These are phyloP conservation scores for Phialophora verrucosa DNA, from an alignment of 2,329 filamentous ascomycete genomes.

Conservation along the genomic window DNA sequence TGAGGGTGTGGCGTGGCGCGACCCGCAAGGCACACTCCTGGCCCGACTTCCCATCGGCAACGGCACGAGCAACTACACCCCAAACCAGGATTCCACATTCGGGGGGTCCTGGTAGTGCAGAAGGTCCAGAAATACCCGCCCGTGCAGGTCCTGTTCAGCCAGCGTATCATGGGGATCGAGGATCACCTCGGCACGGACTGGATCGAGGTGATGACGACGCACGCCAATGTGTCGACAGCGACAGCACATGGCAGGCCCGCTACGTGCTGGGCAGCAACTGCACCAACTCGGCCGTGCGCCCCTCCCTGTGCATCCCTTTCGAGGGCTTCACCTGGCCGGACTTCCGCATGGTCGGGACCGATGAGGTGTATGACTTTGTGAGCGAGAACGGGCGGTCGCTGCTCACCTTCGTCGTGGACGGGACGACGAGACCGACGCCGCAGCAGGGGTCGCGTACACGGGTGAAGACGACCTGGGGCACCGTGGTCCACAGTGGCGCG, in stretches of 20 bases:
- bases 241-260: slow-evolving; percentile 9
- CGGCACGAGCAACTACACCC: not conserved
- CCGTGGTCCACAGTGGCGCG: not conserved
- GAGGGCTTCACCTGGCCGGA: slow-evolving; percentile 36
- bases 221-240: slow-evolving; percentile 16
- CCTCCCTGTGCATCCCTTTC: slow-evolving; percentile 29
- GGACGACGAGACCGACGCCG: slow-evolving; percentile 31
- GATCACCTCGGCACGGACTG: not conserved
- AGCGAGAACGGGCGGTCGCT: slow-evolving; percentile 22
- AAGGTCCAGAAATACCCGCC: slow-evolving; percentile 22
- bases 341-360: slow-evolving; percentile 31
- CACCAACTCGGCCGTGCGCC: slow-evolving; percentile 23
- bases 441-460: slow-evolving; percentile 26
- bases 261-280: slow-evolving; percentile 31
- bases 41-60: slow-evolving; percentile 18
- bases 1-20: slow-evolving; percentile 29
- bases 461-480: not conserved
- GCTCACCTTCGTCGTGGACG: slow-evolving; percentile 32
- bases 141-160: slow-evolving; percentile 24
- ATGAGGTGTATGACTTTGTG: slow-evolving; percentile 35
- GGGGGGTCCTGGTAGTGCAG: slow-evolving; percentile 23
- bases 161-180: slow-evolving; percentile 14
- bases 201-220: slow-evolving; percentile 10
- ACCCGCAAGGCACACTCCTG: slow-evolving; percentile 21
- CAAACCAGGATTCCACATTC: slow-evolving; percentile 5